Conservation (phyloP, 345 rosid species). For the Carallia brachiata region DNA sequence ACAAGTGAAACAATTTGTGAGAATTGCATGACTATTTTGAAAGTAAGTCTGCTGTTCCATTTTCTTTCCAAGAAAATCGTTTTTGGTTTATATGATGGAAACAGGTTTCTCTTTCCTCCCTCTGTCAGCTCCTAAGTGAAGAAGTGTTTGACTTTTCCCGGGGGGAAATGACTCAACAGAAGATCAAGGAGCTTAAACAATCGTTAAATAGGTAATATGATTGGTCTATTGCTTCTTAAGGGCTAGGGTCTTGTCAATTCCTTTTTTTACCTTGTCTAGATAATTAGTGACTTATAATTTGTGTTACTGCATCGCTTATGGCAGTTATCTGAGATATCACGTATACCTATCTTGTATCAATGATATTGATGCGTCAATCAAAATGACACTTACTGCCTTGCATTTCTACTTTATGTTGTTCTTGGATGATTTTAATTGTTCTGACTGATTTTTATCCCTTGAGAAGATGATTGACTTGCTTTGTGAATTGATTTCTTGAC, state of each 20-base stretch:
- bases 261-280: no score
- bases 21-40: constrained; percentile 96
- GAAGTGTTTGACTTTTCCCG: constrained; percentile 99
- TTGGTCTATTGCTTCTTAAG: not conserved
- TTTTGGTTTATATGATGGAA: constrained; percentile 17
- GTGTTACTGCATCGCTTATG: not conserved
- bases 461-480: no score
- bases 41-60: constrained; percentile 44
- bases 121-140: constrained; percentile 82
- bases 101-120: constrained; percentile 1
- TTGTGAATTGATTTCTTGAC: no score
- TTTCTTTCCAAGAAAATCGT: not conserved
- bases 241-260: no score
- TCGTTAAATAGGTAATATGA: constrained; percentile 72
- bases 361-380: no score
- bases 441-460: no score
- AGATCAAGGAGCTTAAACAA: constrained; percentile 95
- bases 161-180: constrained; percentile 97
- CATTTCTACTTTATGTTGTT: no score
- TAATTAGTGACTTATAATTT: no score
- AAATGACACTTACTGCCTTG: no score
- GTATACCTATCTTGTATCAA: not conserved
- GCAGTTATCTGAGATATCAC: not conserved
- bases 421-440: no score
- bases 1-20: constrained; percentile 98